Evolutionary conservation across 257 asterid species (phyloP), one percentile per base, ranked within the genome.

Genomic region (Solanum sejunctum): DNA sequence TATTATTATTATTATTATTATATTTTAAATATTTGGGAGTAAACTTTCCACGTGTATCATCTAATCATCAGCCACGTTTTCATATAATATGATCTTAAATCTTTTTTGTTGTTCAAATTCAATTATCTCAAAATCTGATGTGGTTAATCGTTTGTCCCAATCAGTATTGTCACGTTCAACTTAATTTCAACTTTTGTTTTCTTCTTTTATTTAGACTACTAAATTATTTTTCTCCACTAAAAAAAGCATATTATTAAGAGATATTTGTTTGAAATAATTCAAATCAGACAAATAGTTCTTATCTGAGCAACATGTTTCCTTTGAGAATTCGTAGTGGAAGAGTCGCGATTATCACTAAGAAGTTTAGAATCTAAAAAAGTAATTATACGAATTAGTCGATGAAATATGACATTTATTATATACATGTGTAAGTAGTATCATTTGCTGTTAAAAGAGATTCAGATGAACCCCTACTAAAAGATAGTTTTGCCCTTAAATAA

Each of bases 21-120:
- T 43, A 60, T 77, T 49, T 13, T 66, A 82, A 86, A 87, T 87
- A 75, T 87, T 89, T 84, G 87, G 83, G 85, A 78, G 85, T 82
- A 73, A 58, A 81, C 89, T 81, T 84, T 84, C 60, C 54, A 77
- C 85, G 86, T 86, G 84, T 71, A 39, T 56, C 20, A n/a, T 80
- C 75, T 67, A 12, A 67, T 78, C 17, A 56, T 77, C 73, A 63
- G 71, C 57, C 87, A 64, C 83, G 78, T 78, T 20, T 41, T 41
- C 58, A 47, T 41, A 41, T 41, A 70, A 70, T 61, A 18, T 41
- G 41, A 5, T 28, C 45, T 70, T 3, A 70, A 70, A 69, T 36
- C 21, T 15, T 69, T 17, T 26, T 70, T 6, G 1, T 10, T 10
- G 17, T 70, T 70, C 71, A 70, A 18, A 70, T 20, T 56, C 39